These are phyloP conservation scores for Margaritispora aquatica DNA, from an alignment of 495 filamentous ascomycete species.

Conservation along the genomic window DNA sequence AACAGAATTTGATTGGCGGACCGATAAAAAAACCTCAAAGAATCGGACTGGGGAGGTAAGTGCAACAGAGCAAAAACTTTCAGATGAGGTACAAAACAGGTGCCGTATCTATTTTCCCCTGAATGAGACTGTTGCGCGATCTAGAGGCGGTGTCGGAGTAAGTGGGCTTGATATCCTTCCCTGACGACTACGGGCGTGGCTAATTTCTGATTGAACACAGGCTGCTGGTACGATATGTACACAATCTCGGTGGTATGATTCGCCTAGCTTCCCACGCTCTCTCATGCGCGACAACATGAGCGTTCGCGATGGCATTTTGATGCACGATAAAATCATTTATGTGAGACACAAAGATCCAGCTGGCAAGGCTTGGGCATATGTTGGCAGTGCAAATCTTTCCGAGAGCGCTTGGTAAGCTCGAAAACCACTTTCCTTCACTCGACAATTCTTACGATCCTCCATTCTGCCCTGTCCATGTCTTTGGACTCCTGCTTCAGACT, in stretches of 20 bases:
- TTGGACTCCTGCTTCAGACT: not conserved
- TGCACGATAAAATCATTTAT: constrained; percentile 86
- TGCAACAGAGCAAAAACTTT: constrained; percentile 24
- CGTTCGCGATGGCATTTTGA: constrained; percentile 58
- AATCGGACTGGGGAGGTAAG: constrained; percentile 19
- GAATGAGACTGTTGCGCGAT: constrained; percentile 56
- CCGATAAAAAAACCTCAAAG: constrained; percentile 25
- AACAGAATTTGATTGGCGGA: constrained; percentile 47
- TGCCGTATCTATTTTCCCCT: constrained; percentile 85
- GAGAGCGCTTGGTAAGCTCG: constrained; percentile 85
- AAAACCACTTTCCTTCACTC: no score
- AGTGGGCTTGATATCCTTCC: constrained; percentile 15
- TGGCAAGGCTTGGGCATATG: constrained; percentile 63
- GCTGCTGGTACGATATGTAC: constrained; percentile 78
- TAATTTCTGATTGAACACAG: not conserved
- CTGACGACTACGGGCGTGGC: not conserved
- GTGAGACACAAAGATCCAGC: constrained; percentile 38
- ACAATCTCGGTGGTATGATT: constrained; percentile 59
- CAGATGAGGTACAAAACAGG: constrained; percentile 37
- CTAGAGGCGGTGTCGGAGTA: constrained; percentile 49
- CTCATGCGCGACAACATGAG: constrained; percentile 71
- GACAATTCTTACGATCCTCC: not conserved
- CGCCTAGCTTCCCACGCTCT: constrained; percentile 58
- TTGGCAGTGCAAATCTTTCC: constrained; percentile 89
- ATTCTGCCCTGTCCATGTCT: not conserved